A percentile compares a stretch with the other conserved stretches of the same genome.
phyloP scores from a whole-genome alignment of 1,284 basidiomycete species.

The Ceraceosorus guamensis region DNA sequence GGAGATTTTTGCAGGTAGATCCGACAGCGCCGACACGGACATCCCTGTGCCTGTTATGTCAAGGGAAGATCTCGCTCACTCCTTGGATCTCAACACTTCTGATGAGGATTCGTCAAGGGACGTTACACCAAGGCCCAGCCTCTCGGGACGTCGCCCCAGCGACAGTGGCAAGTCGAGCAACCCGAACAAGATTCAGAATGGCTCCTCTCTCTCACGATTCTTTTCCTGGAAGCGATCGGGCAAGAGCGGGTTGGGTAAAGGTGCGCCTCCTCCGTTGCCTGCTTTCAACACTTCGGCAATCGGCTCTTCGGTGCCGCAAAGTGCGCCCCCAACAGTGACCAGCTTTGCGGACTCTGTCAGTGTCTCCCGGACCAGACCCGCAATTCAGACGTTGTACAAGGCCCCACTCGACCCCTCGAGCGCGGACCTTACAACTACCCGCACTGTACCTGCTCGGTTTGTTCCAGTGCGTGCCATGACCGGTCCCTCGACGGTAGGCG shows the following conservation, averaged over 20 bases:
- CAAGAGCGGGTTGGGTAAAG: neutral
- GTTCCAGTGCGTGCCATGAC: too few species aligned
- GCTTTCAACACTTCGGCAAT: too few species aligned
- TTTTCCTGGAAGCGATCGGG: constrained; percentile 3
- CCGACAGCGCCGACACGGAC: neutral
- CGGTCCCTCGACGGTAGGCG: too few species aligned
- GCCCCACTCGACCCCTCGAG: too few species aligned
- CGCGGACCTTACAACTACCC: too few species aligned
- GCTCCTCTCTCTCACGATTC: constrained; percentile 1
- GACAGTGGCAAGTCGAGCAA: neutral
- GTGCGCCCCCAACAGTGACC: too few species aligned
- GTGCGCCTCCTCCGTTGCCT: too few species aligned
- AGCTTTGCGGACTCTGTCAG: too few species aligned
- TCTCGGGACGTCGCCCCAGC: neutral
- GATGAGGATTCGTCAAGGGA: neutral
- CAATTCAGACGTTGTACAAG: too few species aligned
- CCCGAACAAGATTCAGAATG: neutral
- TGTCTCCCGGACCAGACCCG: too few species aligned
- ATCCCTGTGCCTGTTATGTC: neutral
- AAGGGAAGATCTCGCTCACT: neutral
- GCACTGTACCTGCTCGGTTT: too few species aligned
- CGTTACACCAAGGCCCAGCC: neutral
- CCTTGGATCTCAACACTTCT: neutral
- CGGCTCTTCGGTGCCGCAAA: too few species aligned
- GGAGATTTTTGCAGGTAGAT: neutral